Evolutionary conservation across 2,329 filamentous ascomycete genomes (phyloP), one percentile per base, ranked within the genome.

Genomic region (Beauveria brongniartii): DNA sequence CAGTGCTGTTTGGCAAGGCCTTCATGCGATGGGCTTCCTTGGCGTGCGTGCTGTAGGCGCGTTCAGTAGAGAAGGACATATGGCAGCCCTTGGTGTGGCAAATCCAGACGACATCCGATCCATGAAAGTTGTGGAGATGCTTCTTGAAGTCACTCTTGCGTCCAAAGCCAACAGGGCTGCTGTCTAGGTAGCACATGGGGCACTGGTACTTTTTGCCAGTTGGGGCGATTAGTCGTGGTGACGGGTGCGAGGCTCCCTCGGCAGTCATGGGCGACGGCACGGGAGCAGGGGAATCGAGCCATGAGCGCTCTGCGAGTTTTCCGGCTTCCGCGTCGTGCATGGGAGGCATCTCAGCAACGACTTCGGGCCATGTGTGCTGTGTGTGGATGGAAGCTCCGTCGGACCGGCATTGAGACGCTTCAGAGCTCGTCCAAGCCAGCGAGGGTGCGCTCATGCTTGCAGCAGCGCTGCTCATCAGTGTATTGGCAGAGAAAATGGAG

Each of bases 81-180:
- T 73, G 69, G 65, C 76, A 78, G 28, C 69, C 72, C 62, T 72
- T 72, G 43, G 73, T 75, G 51, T 72, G 75, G 68, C 76, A 78
- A 22, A 76, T 68, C 77, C 76, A 78, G 44, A 73, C 69, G 41
- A 73, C 70, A 63, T 78, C 75, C 53, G 73, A 70, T 43, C 75
- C 74, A 64, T 78, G 77, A 64, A 78, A 78, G 67, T 77, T 77
- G 69, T 78, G 75, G n/a, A 78, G 68, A 64, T 78, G 76, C 69
- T 78, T 78, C 71, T 78, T 78, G 66, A 78, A 78, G 64, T 78
- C 76, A 65, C 75, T 77, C 68, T 78, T 78, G 62, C 76, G 73
- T 41, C 76, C 76, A 55, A 78, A 78, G 41, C 76, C 76, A 26
- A 78, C 76, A 18, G 72, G 72, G 64, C 77, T 78, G 67, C 74